Evolutionary conservation across 306 rosid species (phyloP), one percentile per base, ranked within the genome.

Genomic region (Malus sieversii): DNA sequence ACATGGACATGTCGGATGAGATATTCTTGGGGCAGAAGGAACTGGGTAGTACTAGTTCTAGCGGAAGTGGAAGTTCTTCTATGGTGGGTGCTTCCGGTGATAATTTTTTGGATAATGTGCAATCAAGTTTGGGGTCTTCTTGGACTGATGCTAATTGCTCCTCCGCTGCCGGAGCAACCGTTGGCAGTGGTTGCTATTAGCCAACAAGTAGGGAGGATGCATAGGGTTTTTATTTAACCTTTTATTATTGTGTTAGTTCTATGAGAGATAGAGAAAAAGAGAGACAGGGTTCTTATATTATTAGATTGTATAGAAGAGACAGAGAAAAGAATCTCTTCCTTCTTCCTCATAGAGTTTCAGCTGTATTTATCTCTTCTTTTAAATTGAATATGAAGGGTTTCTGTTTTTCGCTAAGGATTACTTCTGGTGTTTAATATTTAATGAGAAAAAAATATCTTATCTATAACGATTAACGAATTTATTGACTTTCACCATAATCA

Each of bases 1-100:
- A 86, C 64, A 62, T 80, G 68, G 57, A 65, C 22, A 32, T 83
- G 80, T 67, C 76, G 18, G 87, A 87, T 4, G 82, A 84, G 13
- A 82, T 86, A 48, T 85, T 85, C 71, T 14, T 76, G 44, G 84
- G 86, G 8, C 15, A 61, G 22, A 68, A 74, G 42, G 71, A 75
- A 38, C 10, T 86, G 18, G 84, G 70, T 5, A 35, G 63, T 22
- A 66, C 68, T 40, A 51, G 68, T 19, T 73, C 68, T 16, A 65
- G 68, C 8, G 77, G 69, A 0, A 51, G 55, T 14, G 65, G 42
- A 52, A 45, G 58, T 27, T 69, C 75, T 51, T 62, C 48, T 1
- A 27, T 9, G 4, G 61, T 42, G 13, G 83, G 74, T 13, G 29
- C 59, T 71, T 57, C 72, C 59, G 63, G 46, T 55, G 73, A 65